Conservation (phyloP, 768 basidiomycete genomes). For the Tephrocybe sp. region DNA sequence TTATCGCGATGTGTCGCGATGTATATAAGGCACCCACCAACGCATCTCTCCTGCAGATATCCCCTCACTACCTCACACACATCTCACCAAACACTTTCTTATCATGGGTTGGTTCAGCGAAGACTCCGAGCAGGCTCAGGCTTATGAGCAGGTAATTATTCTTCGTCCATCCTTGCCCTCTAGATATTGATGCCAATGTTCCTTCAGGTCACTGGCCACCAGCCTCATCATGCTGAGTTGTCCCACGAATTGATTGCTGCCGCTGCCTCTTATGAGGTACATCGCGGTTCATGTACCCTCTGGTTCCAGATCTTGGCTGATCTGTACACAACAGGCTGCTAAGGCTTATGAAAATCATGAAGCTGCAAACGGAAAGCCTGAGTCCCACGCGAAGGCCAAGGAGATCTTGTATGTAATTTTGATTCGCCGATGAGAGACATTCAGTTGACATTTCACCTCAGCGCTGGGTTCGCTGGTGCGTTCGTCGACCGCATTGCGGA, state of each 20-base stretch:
- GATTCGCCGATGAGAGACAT: neutral
- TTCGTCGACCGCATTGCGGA: conserved; percentile 58
- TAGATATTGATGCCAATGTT: too few relatives aligned
- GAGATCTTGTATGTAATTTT: conserved; percentile 40
- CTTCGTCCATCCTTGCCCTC: too few relatives aligned
- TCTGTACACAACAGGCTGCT: conserved; percentile 42
- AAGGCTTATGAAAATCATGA: conserved; percentile 63
- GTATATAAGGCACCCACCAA: neutral
- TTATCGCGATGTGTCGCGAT: too few relatives aligned
- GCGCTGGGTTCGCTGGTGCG: conserved; percentile 56
- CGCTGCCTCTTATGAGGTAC: conserved; percentile 65
- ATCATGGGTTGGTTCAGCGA: conserved; percentile 43
- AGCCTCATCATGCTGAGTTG: conserved; percentile 55
- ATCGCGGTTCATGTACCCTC: neutral
- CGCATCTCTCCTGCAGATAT: neutral
- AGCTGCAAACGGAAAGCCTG: conserved; percentile 46
- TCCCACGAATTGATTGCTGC: conserved; percentile 69
- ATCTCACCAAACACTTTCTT: conserved; percentile 9
- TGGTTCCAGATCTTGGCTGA: neutral
- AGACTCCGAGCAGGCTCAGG: conserved; percentile 40
- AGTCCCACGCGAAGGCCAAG: conserved; percentile 55
- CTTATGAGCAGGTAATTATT: conserved; percentile 38
- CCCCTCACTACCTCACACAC: conserved; percentile 6
- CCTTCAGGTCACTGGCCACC: conserved; percentile 45
- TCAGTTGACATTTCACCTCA: conserved; percentile 4